Percentiles rank a stretch among this genome's conserved stretches.
Conservation (phyloP, 306 rosid genomes). For the Boehmeria nivea region DNA sequence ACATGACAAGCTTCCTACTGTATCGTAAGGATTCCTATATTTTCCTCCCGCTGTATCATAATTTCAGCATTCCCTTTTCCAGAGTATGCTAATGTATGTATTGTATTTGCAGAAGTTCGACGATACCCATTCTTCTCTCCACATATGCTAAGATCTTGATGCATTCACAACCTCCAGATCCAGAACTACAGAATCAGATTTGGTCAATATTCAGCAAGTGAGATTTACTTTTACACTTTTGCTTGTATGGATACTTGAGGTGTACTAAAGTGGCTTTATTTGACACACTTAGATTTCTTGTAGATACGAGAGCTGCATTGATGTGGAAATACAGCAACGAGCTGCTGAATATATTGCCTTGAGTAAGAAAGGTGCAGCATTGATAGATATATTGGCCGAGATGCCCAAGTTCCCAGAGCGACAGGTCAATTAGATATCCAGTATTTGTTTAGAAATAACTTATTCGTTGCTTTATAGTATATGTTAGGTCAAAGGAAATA, state of each 20-base stretch:
- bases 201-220: conserved; percentile 94
- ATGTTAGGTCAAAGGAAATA: conserved; percentile 16
- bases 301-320: conserved; percentile 98
- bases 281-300: conserved; percentile 29
- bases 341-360: conserved; percentile 91
- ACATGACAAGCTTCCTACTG: conserved; percentile 98
- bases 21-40: conserved; percentile 58
- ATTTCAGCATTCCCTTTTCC: background rate
- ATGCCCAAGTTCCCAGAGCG: conserved; percentile 99
- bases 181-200: conserved; percentile 90
- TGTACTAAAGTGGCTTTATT: conserved; percentile 18
- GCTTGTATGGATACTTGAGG: background rate
- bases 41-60: conserved; percentile 9
- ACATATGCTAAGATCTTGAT: conserved; percentile 96
- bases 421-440: conserved; percentile 50
- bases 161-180: conserved; percentile 97
- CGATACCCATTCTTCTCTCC: conserved; percentile 89
- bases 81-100: conserved; percentile 7
- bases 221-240: conserved; percentile 32
- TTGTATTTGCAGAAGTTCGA: conserved; percentile 64
- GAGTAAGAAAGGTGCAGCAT: conserved; percentile 86
- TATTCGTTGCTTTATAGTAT: conserved; percentile 15
- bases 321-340: conserved; percentile 96
- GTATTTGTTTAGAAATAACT: conserved; percentile 5
- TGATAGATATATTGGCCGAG: conserved; percentile 88